phyloP scores from a whole-genome alignment of 2,329 filamentous ascomycete species.

The Pseudocercospora crystallina region DNA sequence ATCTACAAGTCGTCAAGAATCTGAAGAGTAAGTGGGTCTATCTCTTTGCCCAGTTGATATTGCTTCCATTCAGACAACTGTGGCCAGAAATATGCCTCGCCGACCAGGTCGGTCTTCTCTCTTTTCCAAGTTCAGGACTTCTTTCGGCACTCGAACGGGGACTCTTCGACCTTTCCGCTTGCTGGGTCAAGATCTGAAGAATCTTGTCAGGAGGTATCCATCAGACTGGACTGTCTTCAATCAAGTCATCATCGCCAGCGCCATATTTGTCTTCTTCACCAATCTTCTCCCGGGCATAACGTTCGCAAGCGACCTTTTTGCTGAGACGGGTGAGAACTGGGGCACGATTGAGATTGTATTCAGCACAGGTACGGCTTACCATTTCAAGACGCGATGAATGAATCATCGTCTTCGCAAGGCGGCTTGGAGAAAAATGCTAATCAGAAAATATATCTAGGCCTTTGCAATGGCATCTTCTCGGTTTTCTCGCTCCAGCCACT shows the following conservation, averaged over 20 bases:
- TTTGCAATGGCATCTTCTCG: slow-evolving; percentile 64
- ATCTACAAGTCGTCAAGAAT: too few species aligned
- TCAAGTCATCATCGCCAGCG: slow-evolving; percentile 62
- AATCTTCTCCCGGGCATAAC: slow-evolving; percentile 67
- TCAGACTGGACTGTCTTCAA: slow-evolving; percentile 54
- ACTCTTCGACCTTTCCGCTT: slow-evolving; percentile 35
- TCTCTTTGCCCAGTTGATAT: too few species aligned
- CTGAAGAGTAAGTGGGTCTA: too few species aligned
- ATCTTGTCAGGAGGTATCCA: slow-evolving; percentile 31
- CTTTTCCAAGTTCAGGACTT: too few species aligned
- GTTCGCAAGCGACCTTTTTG: slow-evolving; percentile 65
- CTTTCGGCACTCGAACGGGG: not conserved
- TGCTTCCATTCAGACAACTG: too few species aligned
- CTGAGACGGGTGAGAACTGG: slow-evolving; percentile 62
- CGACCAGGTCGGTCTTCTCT: too few species aligned
- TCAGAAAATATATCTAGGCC: slow-evolving; percentile 26
- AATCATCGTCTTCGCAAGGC: too few species aligned
- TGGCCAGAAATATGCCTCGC: too few species aligned
- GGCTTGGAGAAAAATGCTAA: too few species aligned
- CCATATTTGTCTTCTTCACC: slow-evolving; percentile 67
- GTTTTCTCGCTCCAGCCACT: slow-evolving; percentile 62
- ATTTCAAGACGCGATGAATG: too few species aligned
- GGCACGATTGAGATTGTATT: slow-evolving; percentile 68
- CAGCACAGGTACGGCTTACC: slow-evolving; percentile 49
- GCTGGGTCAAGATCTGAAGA: slow-evolving; percentile 32